A percentile compares a stretch with the other conserved stretches of the same genome.
These are phyloP conservation scores for Fusarium brachygibbosum DNA, from an alignment of 2,329 filamentous ascomycete species.

Conservation along the genomic window DNA sequence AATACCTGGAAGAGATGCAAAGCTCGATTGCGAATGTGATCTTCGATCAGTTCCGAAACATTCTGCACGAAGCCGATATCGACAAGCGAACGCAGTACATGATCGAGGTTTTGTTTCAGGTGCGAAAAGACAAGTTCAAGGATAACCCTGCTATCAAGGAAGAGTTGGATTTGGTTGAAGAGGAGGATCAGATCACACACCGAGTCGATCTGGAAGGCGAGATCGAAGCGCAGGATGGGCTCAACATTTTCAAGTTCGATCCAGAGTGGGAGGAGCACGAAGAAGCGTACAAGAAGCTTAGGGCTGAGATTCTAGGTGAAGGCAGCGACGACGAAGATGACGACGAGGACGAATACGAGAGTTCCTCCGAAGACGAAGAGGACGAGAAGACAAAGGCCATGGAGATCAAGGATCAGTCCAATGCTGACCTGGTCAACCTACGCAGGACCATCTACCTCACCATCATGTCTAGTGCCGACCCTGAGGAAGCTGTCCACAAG, in stretches of 20 bases:
- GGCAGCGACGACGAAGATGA: slow-evolving; percentile 87
- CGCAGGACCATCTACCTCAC: slow-evolving; percentile 96
- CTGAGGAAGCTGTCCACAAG: slow-evolving; percentile 97
- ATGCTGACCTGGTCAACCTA: slow-evolving; percentile 93
- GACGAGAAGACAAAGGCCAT: slow-evolving; percentile 84
- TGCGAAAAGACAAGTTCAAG: slow-evolving; percentile 96
- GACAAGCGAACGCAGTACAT: slow-evolving; percentile 99
- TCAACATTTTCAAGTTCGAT: slow-evolving; percentile 98
- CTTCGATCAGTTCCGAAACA: slow-evolving; percentile 95
- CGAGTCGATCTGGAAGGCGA: slow-evolving; percentile 84
- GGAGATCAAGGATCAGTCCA: slow-evolving; percentile 98
- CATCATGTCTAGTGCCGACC: slow-evolving; percentile 95
- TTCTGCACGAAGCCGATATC: slow-evolving; percentile 95
- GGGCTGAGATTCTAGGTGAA: slow-evolving; percentile 94
- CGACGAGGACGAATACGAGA: slow-evolving; percentile 72
- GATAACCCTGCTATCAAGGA: slow-evolving; percentile 92
- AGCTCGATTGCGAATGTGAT: slow-evolving; percentile 87
- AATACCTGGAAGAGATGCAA: slow-evolving; percentile 96
- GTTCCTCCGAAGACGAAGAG: slow-evolving; percentile 77
- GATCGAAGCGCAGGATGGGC: slow-evolving; percentile 84
- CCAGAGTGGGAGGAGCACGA: slow-evolving; percentile 91
- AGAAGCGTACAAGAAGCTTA: slow-evolving; percentile 87
- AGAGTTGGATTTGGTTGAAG: slow-evolving; percentile 94
- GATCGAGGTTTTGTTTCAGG: slow-evolving; percentile 97
- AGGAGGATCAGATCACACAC: slow-evolving; percentile 98